Conservation (phyloP, 106 monocot species). For the Iris macrosiphon region DNA sequence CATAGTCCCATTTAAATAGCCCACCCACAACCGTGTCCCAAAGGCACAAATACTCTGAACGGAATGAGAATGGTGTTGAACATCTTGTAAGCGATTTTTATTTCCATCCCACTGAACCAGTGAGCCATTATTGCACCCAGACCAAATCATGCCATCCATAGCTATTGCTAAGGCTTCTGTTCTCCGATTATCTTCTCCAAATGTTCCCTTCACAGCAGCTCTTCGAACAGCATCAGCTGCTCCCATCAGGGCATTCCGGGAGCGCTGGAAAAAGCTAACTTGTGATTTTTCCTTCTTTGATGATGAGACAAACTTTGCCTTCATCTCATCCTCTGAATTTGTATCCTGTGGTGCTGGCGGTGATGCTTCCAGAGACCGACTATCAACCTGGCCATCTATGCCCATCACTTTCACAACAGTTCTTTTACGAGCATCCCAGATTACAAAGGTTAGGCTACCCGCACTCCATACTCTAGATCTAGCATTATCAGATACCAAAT, state of each 20-base stretch:
- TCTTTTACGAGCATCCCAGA: conserved; percentile 51
- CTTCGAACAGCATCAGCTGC: conserved; percentile 64
- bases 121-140: conserved; percentile 45
- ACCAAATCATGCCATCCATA: conserved; percentile 47
- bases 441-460: conserved; percentile 30
- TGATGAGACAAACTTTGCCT: conserved; percentile 27
- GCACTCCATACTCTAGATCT: conserved; percentile 57
- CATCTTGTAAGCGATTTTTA: conserved; percentile 33
- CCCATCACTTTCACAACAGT: conserved; percentile 49
- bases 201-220: conserved; percentile 47
- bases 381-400: conserved; percentile 48
- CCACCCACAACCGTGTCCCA: conserved; percentile 43
- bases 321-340: conserved; percentile 31
- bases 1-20: conserved; percentile 43
- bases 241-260: conserved; percentile 50
- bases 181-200: conserved; percentile 46
- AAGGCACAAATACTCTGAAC: conserved; percentile 31
- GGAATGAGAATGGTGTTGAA: conserved; percentile 32
- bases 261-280: conserved; percentile 45
- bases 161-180: conserved; percentile 38
- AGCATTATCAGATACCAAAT: conserved; percentile 43
- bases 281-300: conserved; percentile 45
- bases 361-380: conserved; percentile 16
- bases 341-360: conserved; percentile 20
- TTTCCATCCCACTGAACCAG: conserved; percentile 53